These are phyloP conservation scores for Penicillium thymicola DNA, from an alignment of 2,329 filamentous ascomycete genomes.

Conservation along the genomic window DNA sequence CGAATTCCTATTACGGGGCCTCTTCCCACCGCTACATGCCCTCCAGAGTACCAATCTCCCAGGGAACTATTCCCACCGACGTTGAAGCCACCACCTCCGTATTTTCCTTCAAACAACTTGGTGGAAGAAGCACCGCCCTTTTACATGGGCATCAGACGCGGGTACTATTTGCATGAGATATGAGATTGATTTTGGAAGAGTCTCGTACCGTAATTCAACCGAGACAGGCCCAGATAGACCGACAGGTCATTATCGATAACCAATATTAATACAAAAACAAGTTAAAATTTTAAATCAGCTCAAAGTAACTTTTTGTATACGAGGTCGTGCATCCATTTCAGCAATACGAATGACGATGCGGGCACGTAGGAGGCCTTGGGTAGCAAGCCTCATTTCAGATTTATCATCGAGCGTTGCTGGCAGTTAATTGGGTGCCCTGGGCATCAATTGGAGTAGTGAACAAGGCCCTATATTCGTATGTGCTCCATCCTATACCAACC, in stretches of 20 bases:
- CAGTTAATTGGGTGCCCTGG: not conserved
- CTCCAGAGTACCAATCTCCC: not conserved
- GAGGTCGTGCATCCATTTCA: not conserved
- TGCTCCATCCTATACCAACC: not conserved
- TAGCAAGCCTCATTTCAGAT: not conserved
- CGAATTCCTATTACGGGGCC: slow-evolving; percentile 21
- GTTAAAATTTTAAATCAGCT: not conserved
- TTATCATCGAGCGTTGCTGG: not conserved
- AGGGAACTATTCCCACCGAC: not conserved
- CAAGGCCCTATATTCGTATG: not conserved
- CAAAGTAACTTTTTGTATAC: not conserved
- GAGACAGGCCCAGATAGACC: not conserved
- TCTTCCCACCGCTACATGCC: not conserved
- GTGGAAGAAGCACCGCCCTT: slow-evolving; percentile 12
- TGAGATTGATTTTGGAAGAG: not conserved
- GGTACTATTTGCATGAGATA: slow-evolving; percentile 19
- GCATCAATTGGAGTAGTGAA: not conserved
- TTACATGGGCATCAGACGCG: slow-evolving; percentile 16
- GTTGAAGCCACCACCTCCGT: not conserved
- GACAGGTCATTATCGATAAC: not conserved
- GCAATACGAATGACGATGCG: not conserved
- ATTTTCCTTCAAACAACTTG: not conserved
- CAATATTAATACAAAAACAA: not conserved
- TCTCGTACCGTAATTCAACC: not conserved
- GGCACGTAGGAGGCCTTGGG: not conserved